phyloP scores from a whole-genome alignment of 78 protist genomes.

The Pelomyxa schiedti region DNA sequence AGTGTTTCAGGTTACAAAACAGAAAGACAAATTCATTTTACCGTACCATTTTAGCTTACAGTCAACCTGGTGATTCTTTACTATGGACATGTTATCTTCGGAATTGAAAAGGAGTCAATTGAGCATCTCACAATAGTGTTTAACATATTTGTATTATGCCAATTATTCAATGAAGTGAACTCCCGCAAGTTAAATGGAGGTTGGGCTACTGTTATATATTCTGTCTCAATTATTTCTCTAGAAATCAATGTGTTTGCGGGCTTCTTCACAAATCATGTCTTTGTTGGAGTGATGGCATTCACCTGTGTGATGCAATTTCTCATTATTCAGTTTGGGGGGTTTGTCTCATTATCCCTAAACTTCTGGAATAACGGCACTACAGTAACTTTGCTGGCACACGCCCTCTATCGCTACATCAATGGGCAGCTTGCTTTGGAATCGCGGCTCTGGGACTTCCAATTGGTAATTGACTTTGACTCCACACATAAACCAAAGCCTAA shows the following conservation, averaged over 20 bases:
- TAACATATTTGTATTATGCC: slow-evolving; percentile 85
- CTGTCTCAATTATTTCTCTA: no score
- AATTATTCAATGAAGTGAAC: slow-evolving; percentile 90
- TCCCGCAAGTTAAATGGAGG: slow-evolving; percentile 44
- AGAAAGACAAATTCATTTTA: no score
- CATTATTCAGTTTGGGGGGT: slow-evolving; percentile 72
- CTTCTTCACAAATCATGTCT: slow-evolving; percentile 33
- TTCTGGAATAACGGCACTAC: no score
- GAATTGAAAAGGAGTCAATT: background rate
- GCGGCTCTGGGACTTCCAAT: slow-evolving; percentile 7
- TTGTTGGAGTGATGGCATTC: slow-evolving; percentile 34
- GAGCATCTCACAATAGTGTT: slow-evolving; percentile 62
- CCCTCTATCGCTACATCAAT: slow-evolving; percentile 30
- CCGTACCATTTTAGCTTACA: no score
- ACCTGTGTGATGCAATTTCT: slow-evolving; percentile 45
- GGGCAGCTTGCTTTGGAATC: slow-evolving; percentile 38
- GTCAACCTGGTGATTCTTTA: slow-evolving; percentile 13
- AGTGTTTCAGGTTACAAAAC: no score
- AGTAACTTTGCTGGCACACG: slow-evolving; percentile 52
- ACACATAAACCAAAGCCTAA: no score
- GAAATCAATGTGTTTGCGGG: slow-evolving; percentile 40
- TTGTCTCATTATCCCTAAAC: no score
- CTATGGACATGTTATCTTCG: slow-evolving; percentile 2
- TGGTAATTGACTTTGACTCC: no score
- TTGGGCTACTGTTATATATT: no score